Conservation (phyloP, 2,329 filamentous ascomycete genomes). For the Hypomyces perniciosus region DNA sequence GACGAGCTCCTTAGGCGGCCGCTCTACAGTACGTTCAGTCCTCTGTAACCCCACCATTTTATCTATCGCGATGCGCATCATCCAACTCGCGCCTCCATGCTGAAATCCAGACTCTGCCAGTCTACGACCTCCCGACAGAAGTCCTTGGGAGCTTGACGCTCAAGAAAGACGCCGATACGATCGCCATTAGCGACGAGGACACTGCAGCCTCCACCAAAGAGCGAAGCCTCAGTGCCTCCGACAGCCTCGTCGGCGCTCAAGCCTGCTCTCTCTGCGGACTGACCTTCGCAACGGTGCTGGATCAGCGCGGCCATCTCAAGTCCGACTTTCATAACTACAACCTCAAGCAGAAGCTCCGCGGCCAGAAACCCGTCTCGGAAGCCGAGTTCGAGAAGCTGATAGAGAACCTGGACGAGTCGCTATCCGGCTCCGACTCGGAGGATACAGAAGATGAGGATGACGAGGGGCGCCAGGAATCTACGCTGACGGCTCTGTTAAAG, state of each 20-base stretch:
- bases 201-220: conserved; percentile 9
- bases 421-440: conserved; percentile 78
- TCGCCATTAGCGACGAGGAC: conserved; percentile 17
- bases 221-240: background rate
- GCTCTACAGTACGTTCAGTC: conserved; percentile 39
- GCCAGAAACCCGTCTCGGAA: conserved; percentile 66
- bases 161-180: conserved; percentile 28
- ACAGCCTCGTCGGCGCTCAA: conserved; percentile 53
- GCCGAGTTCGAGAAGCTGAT: conserved; percentile 80
- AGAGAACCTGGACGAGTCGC: conserved; percentile 79
- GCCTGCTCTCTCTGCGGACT: conserved; percentile 77
- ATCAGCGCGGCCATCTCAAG: conserved; percentile 79
- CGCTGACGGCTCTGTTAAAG: conserved; percentile 70
- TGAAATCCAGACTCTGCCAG: conserved; percentile 35
- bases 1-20: conserved; percentile 46
- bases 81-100: background rate
- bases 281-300: conserved; percentile 63
- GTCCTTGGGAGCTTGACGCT: conserved; percentile 62
- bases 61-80: background rate
- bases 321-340: conserved; percentile 95
- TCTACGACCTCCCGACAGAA: conserved; percentile 75
- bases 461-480: conserved; percentile 56
- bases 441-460: conserved; percentile 63
- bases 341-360: conserved; percentile 81
- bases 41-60: background rate